Evolutionary conservation across 2,329 filamentous ascomycete genomes (phyloP).

Genomic region (Ascosphaera aggregata): DNA sequence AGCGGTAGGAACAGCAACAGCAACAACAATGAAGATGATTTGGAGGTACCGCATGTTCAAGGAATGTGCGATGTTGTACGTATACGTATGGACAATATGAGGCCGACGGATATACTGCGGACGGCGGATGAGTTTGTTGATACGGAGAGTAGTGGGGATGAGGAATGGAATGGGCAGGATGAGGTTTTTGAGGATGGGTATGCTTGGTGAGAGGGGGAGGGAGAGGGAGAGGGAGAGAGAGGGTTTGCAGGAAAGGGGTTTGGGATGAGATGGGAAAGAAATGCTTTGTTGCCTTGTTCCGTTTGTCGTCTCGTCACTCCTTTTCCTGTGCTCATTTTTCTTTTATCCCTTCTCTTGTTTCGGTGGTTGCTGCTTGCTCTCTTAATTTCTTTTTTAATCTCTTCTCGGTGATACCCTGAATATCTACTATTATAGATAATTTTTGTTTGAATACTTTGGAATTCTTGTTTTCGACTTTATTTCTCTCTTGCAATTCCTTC

Average conservation of each 20-base stretch:
- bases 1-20: slow-evolving; percentile 1
- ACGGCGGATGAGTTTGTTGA: slow-evolving; percentile 35
- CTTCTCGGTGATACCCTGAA: too few relatives aligned
- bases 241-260: too few relatives aligned
- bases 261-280: too few relatives aligned
- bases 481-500: slow-evolving; percentile 4
- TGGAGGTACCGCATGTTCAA: slow-evolving; percentile 18
- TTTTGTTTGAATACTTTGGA: too few relatives aligned
- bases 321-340: slow-evolving; percentile 4
- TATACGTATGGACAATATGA: slow-evolving; percentile 37
- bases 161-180: slow-evolving; percentile 35
- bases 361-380: slow-evolving; percentile 2
- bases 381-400: too few relatives aligned
- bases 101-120: slow-evolving; percentile 33
- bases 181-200: slow-evolving; percentile 12
- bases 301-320: not conserved
- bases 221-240: too few relatives aligned
- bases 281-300: not conserved
- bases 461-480: not conserved
- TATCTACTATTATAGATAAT: too few relatives aligned
- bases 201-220: slow-evolving; percentile 10
- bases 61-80: slow-evolving; percentile 35
- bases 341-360: not conserved
- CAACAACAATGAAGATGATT: slow-evolving; percentile 4
- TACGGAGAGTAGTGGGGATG: slow-evolving; percentile 34